These are phyloP conservation scores for Colletotrichum lindemuthianum DNA, from an alignment of 2,329 filamentous ascomycete species.

Conservation along the genomic window DNA sequence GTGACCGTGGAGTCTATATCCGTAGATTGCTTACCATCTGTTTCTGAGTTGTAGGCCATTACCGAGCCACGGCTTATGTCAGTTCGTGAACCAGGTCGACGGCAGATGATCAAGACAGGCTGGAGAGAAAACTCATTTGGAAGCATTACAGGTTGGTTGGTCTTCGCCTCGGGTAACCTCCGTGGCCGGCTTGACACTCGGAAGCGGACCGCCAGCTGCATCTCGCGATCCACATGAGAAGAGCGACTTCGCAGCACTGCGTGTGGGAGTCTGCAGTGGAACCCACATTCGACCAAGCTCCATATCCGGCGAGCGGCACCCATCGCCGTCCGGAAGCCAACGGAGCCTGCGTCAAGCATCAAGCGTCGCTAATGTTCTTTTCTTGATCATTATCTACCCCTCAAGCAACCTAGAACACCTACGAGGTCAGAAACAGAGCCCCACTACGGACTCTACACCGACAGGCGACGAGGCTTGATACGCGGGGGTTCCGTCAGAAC, in stretches of 20 bases:
- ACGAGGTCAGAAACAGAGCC: background rate
- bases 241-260: slow-evolving; percentile 14
- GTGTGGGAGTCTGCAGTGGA: slow-evolving; percentile 16
- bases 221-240: slow-evolving; percentile 14
- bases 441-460: slow-evolving; percentile 31
- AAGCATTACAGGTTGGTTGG: background rate
- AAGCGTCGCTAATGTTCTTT: slow-evolving; percentile 4
- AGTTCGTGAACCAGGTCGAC: too few species aligned
- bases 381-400: slow-evolving; percentile 7
- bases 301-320: slow-evolving; percentile 13
- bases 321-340: slow-evolving; percentile 18
- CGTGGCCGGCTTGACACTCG: slow-evolving; percentile 7
- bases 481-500: slow-evolving; percentile 30
- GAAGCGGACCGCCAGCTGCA: slow-evolving; percentile 12
- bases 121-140: too few species aligned
- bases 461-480: slow-evolving; percentile 11
- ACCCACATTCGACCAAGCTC: background rate
- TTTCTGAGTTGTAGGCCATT: background rate
- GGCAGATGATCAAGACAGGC: too few species aligned
- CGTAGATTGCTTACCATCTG: slow-evolving; percentile 15
- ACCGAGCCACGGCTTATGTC: slow-evolving; percentile 9
- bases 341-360: slow-evolving; percentile 22
- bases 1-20: too few species aligned
- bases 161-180: slow-evolving; percentile 29
- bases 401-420: slow-evolving; percentile 14